Evolutionary conservation across 768 basidiomycete species (phyloP).

Genomic region (Leucocoprinus birnbaumii): DNA sequence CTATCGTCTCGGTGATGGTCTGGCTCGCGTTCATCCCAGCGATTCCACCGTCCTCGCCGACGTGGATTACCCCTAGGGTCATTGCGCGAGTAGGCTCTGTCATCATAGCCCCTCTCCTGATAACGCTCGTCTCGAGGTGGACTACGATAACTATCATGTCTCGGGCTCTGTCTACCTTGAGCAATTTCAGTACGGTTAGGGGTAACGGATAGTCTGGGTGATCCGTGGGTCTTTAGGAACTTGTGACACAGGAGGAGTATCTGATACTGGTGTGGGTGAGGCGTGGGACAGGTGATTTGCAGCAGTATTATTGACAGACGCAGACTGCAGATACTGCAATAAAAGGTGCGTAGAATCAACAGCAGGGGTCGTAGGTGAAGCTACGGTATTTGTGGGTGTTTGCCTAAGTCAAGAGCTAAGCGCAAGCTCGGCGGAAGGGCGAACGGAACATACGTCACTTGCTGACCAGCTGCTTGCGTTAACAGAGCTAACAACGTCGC

Average conservation of each 20-base stretch:
- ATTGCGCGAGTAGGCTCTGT: constrained; percentile 49
- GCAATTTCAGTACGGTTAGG: constrained; percentile 1
- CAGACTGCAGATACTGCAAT: constrained; percentile 60
- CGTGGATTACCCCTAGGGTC: constrained; percentile 52
- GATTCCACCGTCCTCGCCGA: constrained; percentile 47
- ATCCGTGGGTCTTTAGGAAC: constrained; percentile 9
- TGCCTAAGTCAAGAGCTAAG: constrained; percentile 38
- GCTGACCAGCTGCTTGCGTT: constrained; percentile 56
- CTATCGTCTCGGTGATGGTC: constrained; percentile 44
- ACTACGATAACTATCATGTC: constrained; percentile 46
- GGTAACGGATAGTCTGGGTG: constrained; percentile 19
- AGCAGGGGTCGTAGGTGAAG: constrained; percentile 29
- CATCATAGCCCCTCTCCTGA: constrained; percentile 48
- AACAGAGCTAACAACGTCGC: constrained; percentile 68
- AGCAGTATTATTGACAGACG: constrained; percentile 6
- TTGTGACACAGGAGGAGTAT: constrained; percentile 7
- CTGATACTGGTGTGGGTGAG: constrained; percentile 5
- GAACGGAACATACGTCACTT: constrained; percentile 15
- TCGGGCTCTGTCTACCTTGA: constrained; percentile 5
- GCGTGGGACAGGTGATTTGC: constrained; percentile 1
- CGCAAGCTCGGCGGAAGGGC: neutral
- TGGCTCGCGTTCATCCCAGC: constrained; percentile 60
- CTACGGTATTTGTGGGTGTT: constrained; percentile 55
- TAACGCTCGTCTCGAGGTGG: constrained; percentile 41
- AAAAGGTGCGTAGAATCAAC: constrained; percentile 60